Evolutionary conservation across 2,329 filamentous ascomycete species (phyloP), one percentile per base, ranked within the genome.

Genomic region (Neoascochyta sp.): DNA sequence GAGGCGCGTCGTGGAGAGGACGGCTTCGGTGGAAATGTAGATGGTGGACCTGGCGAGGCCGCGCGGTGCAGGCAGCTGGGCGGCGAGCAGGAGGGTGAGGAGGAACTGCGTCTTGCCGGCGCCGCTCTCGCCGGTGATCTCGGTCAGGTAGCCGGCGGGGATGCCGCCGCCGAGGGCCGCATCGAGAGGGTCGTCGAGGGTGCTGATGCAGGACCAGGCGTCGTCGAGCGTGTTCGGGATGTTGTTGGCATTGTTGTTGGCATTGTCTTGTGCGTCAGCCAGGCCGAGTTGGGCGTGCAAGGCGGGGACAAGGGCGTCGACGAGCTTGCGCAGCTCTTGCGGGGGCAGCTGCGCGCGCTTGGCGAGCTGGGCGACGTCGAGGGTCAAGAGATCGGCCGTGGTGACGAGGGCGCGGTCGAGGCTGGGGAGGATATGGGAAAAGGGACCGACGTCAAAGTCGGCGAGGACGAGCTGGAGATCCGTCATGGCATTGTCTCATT

Each of bases 31-130:
- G 1, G 89, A 93, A 52, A 98, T 85, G 70, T 98, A 98, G 19
- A 98, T 73, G 1, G 86, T 83, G n/a, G 80, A 75, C 39, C 80
- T 79, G 20, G 75, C 75, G 0, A 88, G 73, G 5, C 86, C 87
- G 22, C 72, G 70, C 0, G 86, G 84, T 1, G 78, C 66, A 2
- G 85, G 80, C 4, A 96, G 80, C 62, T 98, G 92, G 10, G 82
- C 81, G 17, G 89, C 76, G 18, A 96, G 79, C 24, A 94, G 80
- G 16, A 98, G 75, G 13, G 82, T 81, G 16, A 96, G 76, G 16
- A 96, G 80, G 53, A 95, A 79, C 62, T 98, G 92, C 1, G 92
- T 95, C 73, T 98, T 98, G 53, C 90, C 92, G 45, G 81, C 85
- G 50, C 89, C 92, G 55, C 81, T 94, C 69, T 96, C 92, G 36